Evolutionary conservation across 2,329 filamentous ascomycete species (phyloP), one percentile per base, ranked within the genome.

Genomic region (Bertia moriformis): DNA sequence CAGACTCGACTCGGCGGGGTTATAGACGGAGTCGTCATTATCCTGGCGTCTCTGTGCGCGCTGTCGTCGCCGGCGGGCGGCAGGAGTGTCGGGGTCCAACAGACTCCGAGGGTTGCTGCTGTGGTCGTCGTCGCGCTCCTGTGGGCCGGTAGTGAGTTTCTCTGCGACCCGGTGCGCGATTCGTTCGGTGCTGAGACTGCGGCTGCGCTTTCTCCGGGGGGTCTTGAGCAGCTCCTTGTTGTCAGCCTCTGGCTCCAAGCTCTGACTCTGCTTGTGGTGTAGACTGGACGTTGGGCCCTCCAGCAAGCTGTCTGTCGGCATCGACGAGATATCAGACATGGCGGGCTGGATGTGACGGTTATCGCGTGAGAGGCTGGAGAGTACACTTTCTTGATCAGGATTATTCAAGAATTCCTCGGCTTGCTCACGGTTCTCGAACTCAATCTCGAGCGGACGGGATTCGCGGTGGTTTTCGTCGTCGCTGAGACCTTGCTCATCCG

Each of bases 251-350:
- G 7, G 22, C 22, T 27, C 22, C 7, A n/a, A 7, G 50, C 19
- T 43, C 41, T 33, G 40, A 17, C 41, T 42, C 43, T 4, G 55
- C 53, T 19, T 59, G 40, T 62, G 53, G 41, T 66, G 63, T 19
- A 63, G 44, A 47, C 66, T 73, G 42, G 65, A 62, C 49, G 66
- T 74, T 35, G 60, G 55, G 7, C 32, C 32, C 45, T 79, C 78
- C 10, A 83, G 62, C 61, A 82, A 71, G 52, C 75, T 81, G 54
- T 83, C 77, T n/a, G 76, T 66, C 20, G 78, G 78, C 73, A 83
- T 81, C 24, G 77, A 80, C 1, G 78, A 83, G 38, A 83, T 71
- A 51, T 83, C 78, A 1, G 78, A 83, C n/a, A n/a, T n/a, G 4
- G 69, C 53, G 45, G 56, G 62, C 14, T 67, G 61, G 58, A 43